Conservation (phyloP, 208 protist species). For the Tritrichomonas musculus region DNA sequence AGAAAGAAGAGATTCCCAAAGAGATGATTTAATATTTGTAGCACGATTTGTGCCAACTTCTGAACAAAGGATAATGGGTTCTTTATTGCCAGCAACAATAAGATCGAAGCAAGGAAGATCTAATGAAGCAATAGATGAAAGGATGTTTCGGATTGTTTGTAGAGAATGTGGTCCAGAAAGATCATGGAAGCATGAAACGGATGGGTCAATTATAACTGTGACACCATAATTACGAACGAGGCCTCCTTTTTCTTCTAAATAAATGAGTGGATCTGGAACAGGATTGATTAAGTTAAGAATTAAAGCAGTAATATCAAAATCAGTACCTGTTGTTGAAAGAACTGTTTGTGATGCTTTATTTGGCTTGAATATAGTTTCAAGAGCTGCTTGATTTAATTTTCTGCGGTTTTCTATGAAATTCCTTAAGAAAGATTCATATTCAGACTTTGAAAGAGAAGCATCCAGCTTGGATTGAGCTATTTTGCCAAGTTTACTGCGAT, state of each 20-base stretch:
- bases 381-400: background rate
- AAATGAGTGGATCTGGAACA: background rate
- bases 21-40: background rate
- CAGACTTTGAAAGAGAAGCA: background rate
- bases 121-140: background rate
- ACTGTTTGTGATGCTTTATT: conserved; percentile 2
- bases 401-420: background rate
- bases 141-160: background rate
- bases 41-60: background rate
- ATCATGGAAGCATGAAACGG: background rate
- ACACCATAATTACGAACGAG: background rate
- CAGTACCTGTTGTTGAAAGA: background rate
- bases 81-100: background rate
- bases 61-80: background rate
- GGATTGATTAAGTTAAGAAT: background rate
- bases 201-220: background rate
- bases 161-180: background rate
- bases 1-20: background rate
- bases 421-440: background rate
- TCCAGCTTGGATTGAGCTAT: background rate
- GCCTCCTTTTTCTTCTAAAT: background rate
- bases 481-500: background rate
- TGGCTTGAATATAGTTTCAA: background rate
- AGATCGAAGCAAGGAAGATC: background rate
- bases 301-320: conserved; percentile 7